A percentile compares a stretch with the other conserved stretches of the same genome.
Evolutionary conservation across 163 green algal genomes (phyloP).

Genomic region (Trebouxiophyceae sp.): DNA sequence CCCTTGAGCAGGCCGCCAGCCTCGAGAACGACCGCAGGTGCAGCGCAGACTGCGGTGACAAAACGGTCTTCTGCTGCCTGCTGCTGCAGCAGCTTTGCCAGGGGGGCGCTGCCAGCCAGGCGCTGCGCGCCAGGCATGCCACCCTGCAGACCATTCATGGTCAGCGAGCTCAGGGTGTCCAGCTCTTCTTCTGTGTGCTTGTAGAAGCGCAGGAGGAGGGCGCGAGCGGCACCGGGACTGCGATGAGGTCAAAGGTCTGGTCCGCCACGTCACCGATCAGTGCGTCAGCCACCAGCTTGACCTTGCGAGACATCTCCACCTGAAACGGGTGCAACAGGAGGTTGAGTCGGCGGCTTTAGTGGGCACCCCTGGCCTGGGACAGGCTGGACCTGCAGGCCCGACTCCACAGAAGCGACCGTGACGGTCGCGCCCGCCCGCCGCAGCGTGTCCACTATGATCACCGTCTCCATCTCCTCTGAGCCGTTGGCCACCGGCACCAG

Average conservation of each 20-base stretch:
- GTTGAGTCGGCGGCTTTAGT: too few relatives aligned
- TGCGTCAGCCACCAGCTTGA: slow-evolving; percentile 81
- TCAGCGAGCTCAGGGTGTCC: too few relatives aligned
- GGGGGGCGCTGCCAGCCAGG: slow-evolving; percentile 53
- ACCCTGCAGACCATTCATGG: slow-evolving; percentile 44
- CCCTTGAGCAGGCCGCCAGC: slow-evolving; percentile 58
- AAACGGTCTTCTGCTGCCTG: slow-evolving; percentile 43
- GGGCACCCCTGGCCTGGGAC: too few relatives aligned
- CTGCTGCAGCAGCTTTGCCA: slow-evolving; percentile 45
- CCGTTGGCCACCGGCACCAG: slow-evolving; percentile 77
- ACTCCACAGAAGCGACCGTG: slow-evolving; percentile 77
- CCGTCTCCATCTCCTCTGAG: slow-evolving; percentile 85
- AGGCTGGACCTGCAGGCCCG: slow-evolving; percentile 33
- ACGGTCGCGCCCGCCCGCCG: slow-evolving; percentile 84
- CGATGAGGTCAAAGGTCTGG: slow-evolving; percentile 77
- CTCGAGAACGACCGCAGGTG: slow-evolving; percentile 83
- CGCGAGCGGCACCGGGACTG: slow-evolving; percentile 57
- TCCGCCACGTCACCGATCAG: slow-evolving; percentile 48
- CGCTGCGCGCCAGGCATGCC: slow-evolving; percentile 91
- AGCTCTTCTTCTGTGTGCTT: too few relatives aligned
- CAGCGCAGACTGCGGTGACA: slow-evolving; percentile 88
- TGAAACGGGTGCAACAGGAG: too few relatives aligned
- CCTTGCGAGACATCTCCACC: slow-evolving; percentile 50
- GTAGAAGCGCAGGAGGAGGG: too few relatives aligned
- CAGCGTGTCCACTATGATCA: slow-evolving; percentile 74